phyloP scores from a whole-genome alignment of 116 monocot genomes.

The Thalassia testudinum region DNA sequence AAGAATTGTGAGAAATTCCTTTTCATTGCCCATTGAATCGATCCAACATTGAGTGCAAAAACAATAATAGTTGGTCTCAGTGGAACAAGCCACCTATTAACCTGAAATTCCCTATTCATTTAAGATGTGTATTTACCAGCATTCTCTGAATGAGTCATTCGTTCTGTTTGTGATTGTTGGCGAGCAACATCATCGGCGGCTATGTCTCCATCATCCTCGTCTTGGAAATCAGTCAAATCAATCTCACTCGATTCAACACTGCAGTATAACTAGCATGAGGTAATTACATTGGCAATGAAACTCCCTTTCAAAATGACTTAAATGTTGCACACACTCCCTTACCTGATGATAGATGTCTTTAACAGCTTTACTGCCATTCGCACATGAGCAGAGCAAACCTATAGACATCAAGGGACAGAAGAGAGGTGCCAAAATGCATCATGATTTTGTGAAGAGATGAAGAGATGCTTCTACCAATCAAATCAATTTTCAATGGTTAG shows the following conservation, averaged over 20 bases:
- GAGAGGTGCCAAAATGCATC: not conserved
- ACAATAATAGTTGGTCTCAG: too few relatives aligned
- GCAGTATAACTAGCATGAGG: constrained; percentile 5
- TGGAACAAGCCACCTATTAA: too few relatives aligned
- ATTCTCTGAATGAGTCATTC: constrained; percentile 29
- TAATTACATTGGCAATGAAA: too few relatives aligned
- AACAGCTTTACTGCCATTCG: constrained; percentile 88
- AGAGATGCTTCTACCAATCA: too few relatives aligned
- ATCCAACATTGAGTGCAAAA: too few relatives aligned
- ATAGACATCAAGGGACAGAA: not conserved
- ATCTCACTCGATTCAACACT: constrained; percentile 99
- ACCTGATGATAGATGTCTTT: constrained; percentile 94
- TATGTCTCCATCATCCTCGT: constrained; percentile 33
- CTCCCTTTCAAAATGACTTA: too few relatives aligned
- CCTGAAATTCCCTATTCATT: too few relatives aligned
- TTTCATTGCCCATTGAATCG: too few relatives aligned
- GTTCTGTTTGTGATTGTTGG: constrained; percentile 14
- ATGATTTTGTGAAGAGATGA: too few relatives aligned
- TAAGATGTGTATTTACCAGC: constrained; percentile 19
- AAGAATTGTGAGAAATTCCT: too few relatives aligned
- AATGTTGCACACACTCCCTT: constrained; percentile 7
- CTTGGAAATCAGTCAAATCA: constrained; percentile 97
- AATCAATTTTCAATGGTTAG: too few relatives aligned
- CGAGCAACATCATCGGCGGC: constrained; percentile 21
- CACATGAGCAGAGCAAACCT: constrained; percentile 92